Percentiles rank a stretch among this genome's conserved stretches.
Conservation (phyloP, 441 rosid genomes). For the Pelargonium myrrhifolium region DNA sequence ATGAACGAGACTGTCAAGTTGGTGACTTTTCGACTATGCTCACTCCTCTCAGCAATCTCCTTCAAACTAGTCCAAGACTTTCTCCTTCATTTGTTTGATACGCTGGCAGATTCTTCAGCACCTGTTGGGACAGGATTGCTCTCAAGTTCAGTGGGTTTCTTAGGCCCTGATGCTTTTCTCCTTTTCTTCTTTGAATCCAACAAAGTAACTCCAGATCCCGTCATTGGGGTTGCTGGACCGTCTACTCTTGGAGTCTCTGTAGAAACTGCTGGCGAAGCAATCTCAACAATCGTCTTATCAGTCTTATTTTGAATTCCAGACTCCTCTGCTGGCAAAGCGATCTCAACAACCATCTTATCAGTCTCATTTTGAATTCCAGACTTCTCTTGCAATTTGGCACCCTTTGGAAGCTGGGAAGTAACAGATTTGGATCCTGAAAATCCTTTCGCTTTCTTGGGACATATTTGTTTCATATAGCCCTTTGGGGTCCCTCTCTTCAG, state of each 20-base stretch:
- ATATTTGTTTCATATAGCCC: conserved; percentile 59
- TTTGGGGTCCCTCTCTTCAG: conserved; percentile 54
- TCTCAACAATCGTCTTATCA: conserved; percentile 5
- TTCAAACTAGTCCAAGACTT: conserved; percentile 49
- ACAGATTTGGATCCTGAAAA: conserved; percentile 17
- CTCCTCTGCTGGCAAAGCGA: neutral
- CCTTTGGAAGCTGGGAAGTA: conserved; percentile 22
- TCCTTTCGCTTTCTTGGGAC: conserved; percentile 39
- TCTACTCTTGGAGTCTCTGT: conserved; percentile 15
- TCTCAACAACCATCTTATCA: neutral
- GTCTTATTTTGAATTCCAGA: conserved; percentile 16
- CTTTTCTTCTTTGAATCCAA: conserved; percentile 33
- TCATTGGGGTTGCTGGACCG: conserved; percentile 28
- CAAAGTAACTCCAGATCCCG: conserved; percentile 20
- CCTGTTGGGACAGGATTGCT: conserved; percentile 6
- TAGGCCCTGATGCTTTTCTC: conserved; percentile 31
- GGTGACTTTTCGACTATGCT: conserved; percentile 17
- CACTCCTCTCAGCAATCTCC: conserved; percentile 45
- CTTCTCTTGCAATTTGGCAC: conserved; percentile 13
- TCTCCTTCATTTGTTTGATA: conserved; percentile 44
- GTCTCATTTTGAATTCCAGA: neutral
- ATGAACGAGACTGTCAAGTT: conserved; percentile 36
- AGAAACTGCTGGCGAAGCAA: conserved; percentile 16
- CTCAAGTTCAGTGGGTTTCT: conserved; percentile 28
- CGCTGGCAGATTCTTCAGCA: conserved; percentile 22